Percentiles rank a stretch among this genome's conserved stretches.
phyloP scores from a whole-genome alignment of 495 filamentous ascomycete genomes.

The Podospora appendiculata region DNA sequence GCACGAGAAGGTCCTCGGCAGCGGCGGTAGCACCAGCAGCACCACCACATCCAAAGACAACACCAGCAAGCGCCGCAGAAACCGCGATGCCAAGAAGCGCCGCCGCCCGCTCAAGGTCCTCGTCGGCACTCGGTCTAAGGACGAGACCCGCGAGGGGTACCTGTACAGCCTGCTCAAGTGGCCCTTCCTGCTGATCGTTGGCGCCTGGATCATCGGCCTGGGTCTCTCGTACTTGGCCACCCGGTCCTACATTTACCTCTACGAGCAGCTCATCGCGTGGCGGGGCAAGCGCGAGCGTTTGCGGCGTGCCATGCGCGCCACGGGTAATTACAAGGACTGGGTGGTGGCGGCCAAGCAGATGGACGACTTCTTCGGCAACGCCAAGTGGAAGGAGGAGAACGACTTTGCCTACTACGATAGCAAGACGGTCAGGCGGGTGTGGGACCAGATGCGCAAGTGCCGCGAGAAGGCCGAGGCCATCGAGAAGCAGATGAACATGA shows the following conservation, averaged over 20 bases:
- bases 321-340: constrained; percentile 77
- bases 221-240: constrained; percentile 68
- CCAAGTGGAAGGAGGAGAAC: constrained; percentile 77
- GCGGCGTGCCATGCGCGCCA: constrained; percentile 57
- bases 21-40: not conserved
- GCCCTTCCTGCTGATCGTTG: constrained; percentile 74
- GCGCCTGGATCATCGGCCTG: constrained; percentile 67
- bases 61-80: constrained; percentile 16
- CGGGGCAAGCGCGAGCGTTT: constrained; percentile 63
- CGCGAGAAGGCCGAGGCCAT: constrained; percentile 52
- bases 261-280: constrained; percentile 74
- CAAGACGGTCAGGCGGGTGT: constrained; percentile 67
- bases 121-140: constrained; percentile 51
- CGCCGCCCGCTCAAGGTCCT: constrained; percentile 6
- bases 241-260: constrained; percentile 80
- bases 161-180: constrained; percentile 84
- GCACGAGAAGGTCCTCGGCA: constrained; percentile 53
- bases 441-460: constrained; percentile 59
- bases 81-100: constrained; percentile 7
- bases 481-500: constrained; percentile 15
- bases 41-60: too few relatives aligned
- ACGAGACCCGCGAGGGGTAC: constrained; percentile 92
- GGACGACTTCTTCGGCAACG: constrained; percentile 75
- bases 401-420: constrained; percentile 94
- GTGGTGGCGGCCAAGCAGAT: constrained; percentile 65